Evolutionary conservation across 2,329 filamentous ascomycete species (phyloP).

Genomic region (Tolypocladium capitatum): DNA sequence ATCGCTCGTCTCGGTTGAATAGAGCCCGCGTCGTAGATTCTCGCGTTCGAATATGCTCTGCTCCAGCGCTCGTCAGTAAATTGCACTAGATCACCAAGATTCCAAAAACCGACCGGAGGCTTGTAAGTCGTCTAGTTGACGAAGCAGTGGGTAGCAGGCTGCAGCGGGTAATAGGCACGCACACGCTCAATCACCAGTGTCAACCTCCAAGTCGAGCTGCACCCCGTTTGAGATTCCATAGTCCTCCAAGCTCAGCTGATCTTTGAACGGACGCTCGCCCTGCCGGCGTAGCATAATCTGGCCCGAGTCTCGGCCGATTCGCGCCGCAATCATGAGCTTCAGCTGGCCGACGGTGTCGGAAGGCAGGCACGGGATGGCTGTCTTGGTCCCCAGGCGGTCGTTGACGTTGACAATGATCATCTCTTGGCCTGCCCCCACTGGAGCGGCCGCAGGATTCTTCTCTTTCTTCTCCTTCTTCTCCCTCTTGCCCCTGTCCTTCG

Average conservation of each 20-base stretch:
- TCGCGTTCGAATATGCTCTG: not conserved
- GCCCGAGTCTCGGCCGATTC: constrained; percentile 77
- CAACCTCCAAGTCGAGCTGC: constrained; percentile 48
- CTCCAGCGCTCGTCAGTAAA: not conserved
- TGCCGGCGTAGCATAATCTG: constrained; percentile 89
- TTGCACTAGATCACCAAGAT: not conserved
- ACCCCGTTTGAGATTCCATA: constrained; percentile 93
- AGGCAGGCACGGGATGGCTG: constrained; percentile 77
- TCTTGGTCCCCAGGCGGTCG: constrained; percentile 91
- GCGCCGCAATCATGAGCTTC: constrained; percentile 81
- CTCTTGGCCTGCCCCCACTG: constrained; percentile 41
- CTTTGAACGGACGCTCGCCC: constrained; percentile 87
- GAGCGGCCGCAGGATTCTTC: constrained; percentile 11
- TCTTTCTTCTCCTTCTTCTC: constrained; percentile 26
- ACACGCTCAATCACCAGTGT: constrained; percentile 39
- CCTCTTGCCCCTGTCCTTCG: constrained; percentile 21
- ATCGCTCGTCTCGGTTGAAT: not conserved
- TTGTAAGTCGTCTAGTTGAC: not conserved
- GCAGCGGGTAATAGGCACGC: no score
- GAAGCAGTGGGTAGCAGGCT: no score
- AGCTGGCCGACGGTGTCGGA: constrained; percentile 75
- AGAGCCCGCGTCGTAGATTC: not conserved
- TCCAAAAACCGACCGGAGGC: not conserved
- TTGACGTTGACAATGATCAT: constrained; percentile 95
- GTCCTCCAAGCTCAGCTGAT: constrained; percentile 74